Percentiles rank a stretch among this genome's conserved stretches.
These are phyloP conservation scores for Tuctoria greenei DNA, from an alignment of 176 grass and related monocot genomes.

Conservation along the genomic window DNA sequence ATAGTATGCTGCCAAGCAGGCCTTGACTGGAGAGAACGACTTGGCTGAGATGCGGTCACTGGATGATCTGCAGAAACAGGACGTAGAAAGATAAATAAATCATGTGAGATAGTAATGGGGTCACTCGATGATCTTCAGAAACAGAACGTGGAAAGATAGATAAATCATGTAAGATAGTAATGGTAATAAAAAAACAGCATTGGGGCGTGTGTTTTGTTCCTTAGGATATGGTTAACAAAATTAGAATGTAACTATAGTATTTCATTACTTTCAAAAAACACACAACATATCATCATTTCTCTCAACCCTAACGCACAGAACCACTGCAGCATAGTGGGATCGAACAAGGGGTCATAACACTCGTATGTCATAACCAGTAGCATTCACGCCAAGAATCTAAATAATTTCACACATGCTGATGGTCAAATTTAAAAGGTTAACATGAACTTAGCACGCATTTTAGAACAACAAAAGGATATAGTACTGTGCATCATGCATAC, in stretches of 20 bases:
- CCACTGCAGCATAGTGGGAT: too few species aligned
- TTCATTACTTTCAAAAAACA: background rate
- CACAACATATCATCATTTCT: background rate
- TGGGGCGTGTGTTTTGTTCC: background rate
- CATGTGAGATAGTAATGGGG: background rate
- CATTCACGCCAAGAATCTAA: background rate
- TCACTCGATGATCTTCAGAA: conserved; percentile 34
- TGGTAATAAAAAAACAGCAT: background rate
- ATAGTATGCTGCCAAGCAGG: background rate
- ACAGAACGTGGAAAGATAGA: background rate
- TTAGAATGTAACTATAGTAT: background rate
- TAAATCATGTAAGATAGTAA: background rate
- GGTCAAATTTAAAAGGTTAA: background rate
- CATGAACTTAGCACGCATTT: background rate
- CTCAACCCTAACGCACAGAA: too few species aligned
- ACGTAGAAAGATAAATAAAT: background rate
- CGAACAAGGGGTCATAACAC: too few species aligned
- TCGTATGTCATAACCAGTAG: background rate
- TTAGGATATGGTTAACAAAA: background rate
- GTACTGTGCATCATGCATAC: background rate
- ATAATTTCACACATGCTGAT: background rate
- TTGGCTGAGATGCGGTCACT: background rate
- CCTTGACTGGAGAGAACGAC: conserved; percentile 5
- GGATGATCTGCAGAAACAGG: conserved; percentile 33
- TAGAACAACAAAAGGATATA: background rate